Percentiles rank a stretch among this genome's conserved stretches.
Evolutionary conservation across 169 alveolate species (phyloP).

Genomic region (Eimeria maxima): DNA sequence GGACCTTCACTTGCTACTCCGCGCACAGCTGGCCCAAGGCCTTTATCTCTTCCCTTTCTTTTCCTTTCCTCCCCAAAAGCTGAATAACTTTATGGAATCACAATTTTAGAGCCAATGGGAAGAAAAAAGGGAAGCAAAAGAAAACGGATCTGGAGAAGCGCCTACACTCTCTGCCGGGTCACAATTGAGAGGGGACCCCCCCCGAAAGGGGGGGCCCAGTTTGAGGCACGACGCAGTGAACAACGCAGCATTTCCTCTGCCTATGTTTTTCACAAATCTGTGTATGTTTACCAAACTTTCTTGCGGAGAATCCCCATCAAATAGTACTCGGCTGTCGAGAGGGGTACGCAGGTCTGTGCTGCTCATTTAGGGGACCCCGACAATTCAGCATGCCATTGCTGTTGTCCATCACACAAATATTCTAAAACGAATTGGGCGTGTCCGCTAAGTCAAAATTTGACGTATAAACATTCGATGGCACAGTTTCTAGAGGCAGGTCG

Average conservation of each 20-base stretch:
- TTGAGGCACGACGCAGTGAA: neutral
- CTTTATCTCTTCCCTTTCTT: neutral
- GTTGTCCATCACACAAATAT: neutral
- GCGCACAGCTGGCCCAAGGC: slow-evolving; percentile 39
- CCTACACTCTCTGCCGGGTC: slow-evolving; percentile 8
- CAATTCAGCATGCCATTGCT: neutral
- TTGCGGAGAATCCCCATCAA: neutral
- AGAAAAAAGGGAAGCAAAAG: neutral
- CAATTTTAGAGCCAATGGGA: neutral
- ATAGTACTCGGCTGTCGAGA: neutral
- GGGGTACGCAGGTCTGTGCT: neutral
- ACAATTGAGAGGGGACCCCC: slow-evolving; percentile 45
- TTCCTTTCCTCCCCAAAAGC: neutral
- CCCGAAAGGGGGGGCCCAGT: neutral
- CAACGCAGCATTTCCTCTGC: neutral
- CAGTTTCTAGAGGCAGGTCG: neutral
- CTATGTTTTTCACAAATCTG: neutral
- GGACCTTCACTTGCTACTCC: slow-evolving; percentile 54
- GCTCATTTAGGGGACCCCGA: slow-evolving; percentile 34
- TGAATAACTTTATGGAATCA: slow-evolving; percentile 29
- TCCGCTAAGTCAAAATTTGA: neutral
- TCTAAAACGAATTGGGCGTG: neutral
- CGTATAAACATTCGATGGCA: neutral
- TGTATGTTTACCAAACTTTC: neutral
- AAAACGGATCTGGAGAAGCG: neutral